Evolutionary conservation across 2,329 filamentous ascomycete genomes (phyloP).

Genomic region (Arthrinium phaeospermum): DNA sequence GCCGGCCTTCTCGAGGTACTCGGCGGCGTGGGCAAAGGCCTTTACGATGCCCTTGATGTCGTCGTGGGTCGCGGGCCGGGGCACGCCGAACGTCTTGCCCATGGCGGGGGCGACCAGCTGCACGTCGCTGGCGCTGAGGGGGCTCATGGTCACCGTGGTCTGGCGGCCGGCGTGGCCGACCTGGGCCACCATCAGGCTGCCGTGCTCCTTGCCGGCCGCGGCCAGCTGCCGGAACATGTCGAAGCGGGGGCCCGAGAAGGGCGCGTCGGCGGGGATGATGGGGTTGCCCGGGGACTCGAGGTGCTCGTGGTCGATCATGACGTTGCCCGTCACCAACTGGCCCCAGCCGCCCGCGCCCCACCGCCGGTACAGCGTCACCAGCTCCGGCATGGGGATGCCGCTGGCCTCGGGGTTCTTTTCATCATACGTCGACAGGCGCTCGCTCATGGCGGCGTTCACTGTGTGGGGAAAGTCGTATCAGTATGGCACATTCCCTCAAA

Average conservation of each 20-base stretch:
- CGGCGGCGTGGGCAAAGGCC: conserved; percentile 46
- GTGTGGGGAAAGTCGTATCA: neutral
- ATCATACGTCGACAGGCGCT: conserved; percentile 66
- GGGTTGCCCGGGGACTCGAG: conserved; percentile 61
- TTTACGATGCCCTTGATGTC: conserved; percentile 65
- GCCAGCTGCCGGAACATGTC: conserved; percentile 65
- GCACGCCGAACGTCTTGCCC: conserved; percentile 48
- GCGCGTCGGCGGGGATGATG: conserved; percentile 60
- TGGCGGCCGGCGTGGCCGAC: conserved; percentile 69
- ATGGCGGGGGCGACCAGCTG: conserved; percentile 33
- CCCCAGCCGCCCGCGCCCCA: conserved; percentile 66
- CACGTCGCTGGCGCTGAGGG: conserved; percentile 49
- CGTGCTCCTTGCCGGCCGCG: conserved; percentile 58
- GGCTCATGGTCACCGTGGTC: conserved; percentile 39
- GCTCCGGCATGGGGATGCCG: conserved; percentile 45
- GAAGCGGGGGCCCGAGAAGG: conserved; percentile 60
- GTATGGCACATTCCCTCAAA: neutral
- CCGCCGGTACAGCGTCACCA: conserved; percentile 61
- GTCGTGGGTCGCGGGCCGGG: conserved; percentile 55
- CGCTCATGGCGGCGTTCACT: conserved; percentile 71
- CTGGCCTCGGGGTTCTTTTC: conserved; percentile 56
- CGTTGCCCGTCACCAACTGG: conserved; percentile 66
- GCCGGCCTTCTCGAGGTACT: conserved; percentile 66
- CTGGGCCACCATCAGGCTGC: conserved; percentile 65
- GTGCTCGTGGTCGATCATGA: conserved; percentile 67